Conservation (phyloP, 73 alveolate genomes). For the Blepharisma japonicum region DNA sequence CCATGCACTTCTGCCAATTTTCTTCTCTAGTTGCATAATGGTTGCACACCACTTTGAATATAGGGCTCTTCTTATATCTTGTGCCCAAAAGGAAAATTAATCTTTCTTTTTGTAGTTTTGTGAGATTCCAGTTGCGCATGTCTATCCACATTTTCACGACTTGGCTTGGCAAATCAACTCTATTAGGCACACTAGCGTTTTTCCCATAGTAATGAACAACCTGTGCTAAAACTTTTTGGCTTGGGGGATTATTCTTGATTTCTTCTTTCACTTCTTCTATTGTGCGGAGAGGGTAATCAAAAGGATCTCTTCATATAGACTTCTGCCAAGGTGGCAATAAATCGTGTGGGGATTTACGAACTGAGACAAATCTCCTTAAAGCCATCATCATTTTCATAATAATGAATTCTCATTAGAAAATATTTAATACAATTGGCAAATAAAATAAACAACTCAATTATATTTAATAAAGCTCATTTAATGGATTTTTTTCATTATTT, state of each 20-base stretch:
- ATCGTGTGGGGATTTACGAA: too few species aligned
- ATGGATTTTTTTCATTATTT: too few species aligned
- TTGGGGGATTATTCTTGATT: conserved; percentile 31
- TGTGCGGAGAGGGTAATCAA: conserved; percentile 49
- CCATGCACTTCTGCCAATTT: conserved; percentile 42
- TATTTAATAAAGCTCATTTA: too few species aligned
- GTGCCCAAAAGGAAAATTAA: conserved; percentile 48
- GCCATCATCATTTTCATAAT: too few species aligned
- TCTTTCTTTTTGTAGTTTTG: conserved; percentile 37
- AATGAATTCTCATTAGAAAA: too few species aligned
- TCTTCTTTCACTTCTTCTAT: conserved; percentile 35
- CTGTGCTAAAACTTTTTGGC: conserved; percentile 21
- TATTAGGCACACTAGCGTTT: neutral
- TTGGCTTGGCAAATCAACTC: conserved; percentile 25
- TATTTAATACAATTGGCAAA: too few species aligned
- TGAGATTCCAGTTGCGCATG: conserved; percentile 38
- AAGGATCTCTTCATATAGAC: conserved; percentile 47
- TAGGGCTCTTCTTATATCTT: conserved; percentile 38
- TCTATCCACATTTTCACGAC: conserved; percentile 31
- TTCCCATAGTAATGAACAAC: conserved; percentile 29
- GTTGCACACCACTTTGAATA: conserved; percentile 31
- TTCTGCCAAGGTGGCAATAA: conserved; percentile 38
- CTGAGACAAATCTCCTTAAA: too few species aligned
- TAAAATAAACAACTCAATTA: too few species aligned
- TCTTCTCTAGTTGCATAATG: conserved; percentile 19